Base-by-base conservation (phyloP, 768 basidiomycete genomes). In the Coprinopsis sp. region DNA sequence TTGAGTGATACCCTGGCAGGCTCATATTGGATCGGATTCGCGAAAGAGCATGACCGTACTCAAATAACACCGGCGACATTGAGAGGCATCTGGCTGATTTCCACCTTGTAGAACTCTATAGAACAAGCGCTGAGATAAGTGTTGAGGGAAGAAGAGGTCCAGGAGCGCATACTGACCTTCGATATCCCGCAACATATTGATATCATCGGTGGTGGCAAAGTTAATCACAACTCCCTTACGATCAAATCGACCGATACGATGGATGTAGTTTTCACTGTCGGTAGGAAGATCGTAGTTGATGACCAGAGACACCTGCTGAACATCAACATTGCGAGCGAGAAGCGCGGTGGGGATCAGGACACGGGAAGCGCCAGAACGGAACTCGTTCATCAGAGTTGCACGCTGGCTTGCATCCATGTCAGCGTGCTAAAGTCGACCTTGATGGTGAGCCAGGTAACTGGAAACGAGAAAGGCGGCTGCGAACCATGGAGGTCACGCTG, bases 381-480 rank as follows among this genome's bases (percentile, higher is more conserved):
- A 98, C 73, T 97, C 94, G 65, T 93, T 94, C 94, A 99, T 98
- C 72, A 98, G 78, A 58, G 93, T 79, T 66, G 96, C 94, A 58
- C 95, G 91, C 64, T 95, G 89, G 60, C 87, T 87, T 73, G 94
- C 91, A 59, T 96, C 93, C 95, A 98, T 99, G 67, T 96, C 93
- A 54, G 94, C 95, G 72, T 97, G 91, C 90, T 92, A 59, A 12
- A 27, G 30, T 52, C n/a, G n/a, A n/a, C n/a, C 54, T 50, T n/a
- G 53, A 63, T 56, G 36, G 60, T 46, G 49, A 47, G 34, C 46
- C 24, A 25, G 33, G 31, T 12, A 13, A 19, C 33, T 24, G 37
- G 2, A 57, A 14, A 19, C 5, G 58, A 43, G 52, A 43, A 42
- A 38, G 6, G 54, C 49, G 53, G 34, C 37, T 21, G 68, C 84